Conservation (phyloP, 2,329 filamentous ascomycete species). For the Furcasterigmium sp. region DNA sequence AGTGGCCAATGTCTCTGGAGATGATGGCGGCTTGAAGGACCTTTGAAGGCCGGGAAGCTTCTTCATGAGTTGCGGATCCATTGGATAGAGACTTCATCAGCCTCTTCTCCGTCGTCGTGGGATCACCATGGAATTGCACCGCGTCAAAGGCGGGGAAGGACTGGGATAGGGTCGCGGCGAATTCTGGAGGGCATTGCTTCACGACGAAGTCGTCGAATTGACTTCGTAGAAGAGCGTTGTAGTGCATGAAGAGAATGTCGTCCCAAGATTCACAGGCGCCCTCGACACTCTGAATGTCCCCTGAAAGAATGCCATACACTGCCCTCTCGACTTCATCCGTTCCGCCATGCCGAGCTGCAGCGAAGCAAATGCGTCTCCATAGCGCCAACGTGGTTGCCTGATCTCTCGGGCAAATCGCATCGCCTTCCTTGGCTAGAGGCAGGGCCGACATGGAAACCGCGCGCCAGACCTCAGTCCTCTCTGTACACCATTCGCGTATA, state of each 20-base stretch:
- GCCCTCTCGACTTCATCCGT: slow-evolving; percentile 78
- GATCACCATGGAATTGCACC: slow-evolving; percentile 55
- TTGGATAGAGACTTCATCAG: slow-evolving; percentile 58
- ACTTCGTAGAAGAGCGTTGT: slow-evolving; percentile 76
- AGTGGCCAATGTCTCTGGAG: slow-evolving; percentile 52
- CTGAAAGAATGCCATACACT: slow-evolving; percentile 85
- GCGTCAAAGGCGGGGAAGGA: slow-evolving; percentile 61
- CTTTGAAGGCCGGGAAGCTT: slow-evolving; percentile 64
- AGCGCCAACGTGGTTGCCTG: slow-evolving; percentile 49
- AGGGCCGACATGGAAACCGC: slow-evolving; percentile 75
- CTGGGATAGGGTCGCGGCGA: slow-evolving; percentile 48
- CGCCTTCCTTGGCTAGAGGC: slow-evolving; percentile 45
- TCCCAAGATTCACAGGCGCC: slow-evolving; percentile 76
- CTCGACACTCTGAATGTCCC: slow-evolving; percentile 73
- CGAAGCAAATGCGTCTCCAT: slow-evolving; percentile 75
- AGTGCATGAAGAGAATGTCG: slow-evolving; percentile 80
- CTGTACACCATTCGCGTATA: slow-evolving; percentile 80
- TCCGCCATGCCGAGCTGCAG: slow-evolving; percentile 62
- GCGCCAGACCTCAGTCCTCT: slow-evolving; percentile 84
- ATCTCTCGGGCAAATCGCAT: slow-evolving; percentile 30
- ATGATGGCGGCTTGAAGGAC: slow-evolving; percentile 73
- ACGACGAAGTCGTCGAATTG: slow-evolving; percentile 72
- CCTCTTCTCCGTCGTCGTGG: slow-evolving; percentile 44
- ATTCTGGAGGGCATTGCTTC: slow-evolving; percentile 45
- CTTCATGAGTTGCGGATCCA: slow-evolving; percentile 47